Percentiles rank a stretch among this genome's conserved stretches.
These are phyloP conservation scores for Ramalina intermedia DNA, from an alignment of 495 filamentous ascomycete genomes.

Conservation along the genomic window DNA sequence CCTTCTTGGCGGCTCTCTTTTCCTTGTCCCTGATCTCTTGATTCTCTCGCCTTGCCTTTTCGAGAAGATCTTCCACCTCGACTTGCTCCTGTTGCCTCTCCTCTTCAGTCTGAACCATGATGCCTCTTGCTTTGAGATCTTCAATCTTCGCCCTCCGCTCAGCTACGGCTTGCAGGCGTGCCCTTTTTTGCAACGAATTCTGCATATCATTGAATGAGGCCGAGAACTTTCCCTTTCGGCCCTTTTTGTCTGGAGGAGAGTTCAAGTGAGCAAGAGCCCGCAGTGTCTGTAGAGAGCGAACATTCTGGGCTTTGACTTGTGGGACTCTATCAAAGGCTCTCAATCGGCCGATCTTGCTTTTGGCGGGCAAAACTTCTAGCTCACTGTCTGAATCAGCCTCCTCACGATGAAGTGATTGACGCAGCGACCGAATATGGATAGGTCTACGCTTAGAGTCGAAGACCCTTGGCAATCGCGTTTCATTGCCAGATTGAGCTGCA, in stretches of 20 bases:
- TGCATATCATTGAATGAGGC: conserved; percentile 61
- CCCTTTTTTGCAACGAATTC: conserved; percentile 47
- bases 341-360: conserved; percentile 24
- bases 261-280: conserved; percentile 61
- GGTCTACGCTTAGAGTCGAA: conserved; percentile 1
- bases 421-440: conserved; percentile 5
- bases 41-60: conserved; percentile 68
- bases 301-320: conserved; percentile 39
- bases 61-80: conserved; percentile 74
- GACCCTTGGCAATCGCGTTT: conserved; percentile 3
- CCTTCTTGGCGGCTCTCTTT: conserved; percentile 50
- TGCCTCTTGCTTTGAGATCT: conserved; percentile 59
- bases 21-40: conserved; percentile 67
- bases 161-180: conserved; percentile 62
- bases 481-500: background rate
- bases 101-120: conserved; percentile 73
- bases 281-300: conserved; percentile 49
- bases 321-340: conserved; percentile 59
- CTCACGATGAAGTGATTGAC: conserved; percentile 2
- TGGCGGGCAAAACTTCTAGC: conserved; percentile 42
- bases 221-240: conserved; percentile 20
- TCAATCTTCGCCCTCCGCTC: conserved; percentile 70
- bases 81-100: conserved; percentile 67
- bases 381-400: conserved; percentile 49
- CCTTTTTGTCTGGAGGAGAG: conserved; percentile 41